These are phyloP conservation scores for Silene coronaria DNA, from an alignment of 179 eudicot genomes.

Conservation along the genomic window DNA sequence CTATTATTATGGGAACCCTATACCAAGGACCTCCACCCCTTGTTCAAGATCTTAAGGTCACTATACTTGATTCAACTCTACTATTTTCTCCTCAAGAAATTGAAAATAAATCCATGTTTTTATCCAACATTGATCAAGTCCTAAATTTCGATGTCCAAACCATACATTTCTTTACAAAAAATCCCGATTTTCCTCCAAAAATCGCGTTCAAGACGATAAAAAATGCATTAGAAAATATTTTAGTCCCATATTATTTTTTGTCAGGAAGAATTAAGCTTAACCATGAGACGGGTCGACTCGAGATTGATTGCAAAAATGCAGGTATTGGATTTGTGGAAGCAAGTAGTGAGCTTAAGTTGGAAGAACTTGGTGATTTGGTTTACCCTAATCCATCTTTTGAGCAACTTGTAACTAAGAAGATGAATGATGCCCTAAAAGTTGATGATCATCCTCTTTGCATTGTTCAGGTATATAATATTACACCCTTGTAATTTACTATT, in stretches of 20 bases:
- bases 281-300: constrained; percentile 38
- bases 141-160: constrained; percentile 79
- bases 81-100: constrained; percentile 42
- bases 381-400: constrained; percentile 78
- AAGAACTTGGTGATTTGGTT: constrained; percentile 76
- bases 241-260: constrained; percentile 52
- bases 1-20: constrained; percentile 54
- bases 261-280: constrained; percentile 59
- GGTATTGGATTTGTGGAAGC: constrained; percentile 72
- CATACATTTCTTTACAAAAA: constrained; percentile 55
- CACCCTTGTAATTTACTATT: too few relatives aligned
- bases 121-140: constrained; percentile 79
- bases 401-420: constrained; percentile 46
- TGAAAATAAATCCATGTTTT: constrained; percentile 42
- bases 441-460: constrained; percentile 58
- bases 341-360: constrained; percentile 39
- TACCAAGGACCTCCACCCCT: constrained; percentile 35
- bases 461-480: constrained; percentile 50
- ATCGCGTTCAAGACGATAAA: constrained; percentile 31
- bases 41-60: constrained; percentile 54
- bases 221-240: constrained; percentile 37
- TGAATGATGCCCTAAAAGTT: constrained; percentile 26
- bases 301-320: constrained; percentile 50
- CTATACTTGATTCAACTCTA: constrained; percentile 31
- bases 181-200: constrained; percentile 54